Base-by-base conservation (phyloP, 352 stramenopile genomes). In the Phytophthora rubi region DNA sequence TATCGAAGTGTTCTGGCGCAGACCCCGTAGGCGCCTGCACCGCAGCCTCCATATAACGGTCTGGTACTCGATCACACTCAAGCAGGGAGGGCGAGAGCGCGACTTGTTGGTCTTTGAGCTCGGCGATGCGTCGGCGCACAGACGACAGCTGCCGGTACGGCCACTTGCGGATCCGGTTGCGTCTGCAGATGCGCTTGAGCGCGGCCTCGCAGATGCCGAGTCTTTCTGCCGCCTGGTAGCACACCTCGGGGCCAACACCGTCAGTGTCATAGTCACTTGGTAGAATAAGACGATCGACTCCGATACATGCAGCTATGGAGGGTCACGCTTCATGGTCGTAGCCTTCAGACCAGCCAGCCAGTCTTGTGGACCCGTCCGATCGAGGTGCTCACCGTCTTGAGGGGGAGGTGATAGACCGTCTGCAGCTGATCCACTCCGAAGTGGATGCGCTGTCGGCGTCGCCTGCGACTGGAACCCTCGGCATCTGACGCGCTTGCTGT, bases 181-280 rank as follows among this genome's bases (percentile, higher is more conserved):
- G 83, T 28, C 87, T 83, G 53, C 87, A 95, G 42, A 93, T 90
- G 2, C 87, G 85, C 76, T 93, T 95, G 10, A 95, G 65, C n/a
- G 87, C 87, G n/a, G 83, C 87, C 56, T 95, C 87, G 18, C 86
- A 95, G 28, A 93, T 68, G 0, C 82, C 82, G 4, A 95, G 81
- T 21, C 55, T 64, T 37, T 74, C 59, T 33, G 87, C 87, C 2
- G 85, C 87, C 85, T 95, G 67, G 13, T 15, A 47, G 39, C 39
- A 71, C 49, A 78, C 45, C 56, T 59, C 63, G 61, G 30, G 15
- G 51, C 37, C 37, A 64, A 37, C 23, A 28, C 70, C 37, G 66
- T 77, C 63, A 78, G 53, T 54, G 30, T 35, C 65, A 28, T 39
- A 32, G 37, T 10, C 32, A 26, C 44, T 15, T 13, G 15, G 23